These are phyloP conservation scores for Heliamphora pulchella DNA, from an alignment of 179 eudicot species.

Conservation along the genomic window DNA sequence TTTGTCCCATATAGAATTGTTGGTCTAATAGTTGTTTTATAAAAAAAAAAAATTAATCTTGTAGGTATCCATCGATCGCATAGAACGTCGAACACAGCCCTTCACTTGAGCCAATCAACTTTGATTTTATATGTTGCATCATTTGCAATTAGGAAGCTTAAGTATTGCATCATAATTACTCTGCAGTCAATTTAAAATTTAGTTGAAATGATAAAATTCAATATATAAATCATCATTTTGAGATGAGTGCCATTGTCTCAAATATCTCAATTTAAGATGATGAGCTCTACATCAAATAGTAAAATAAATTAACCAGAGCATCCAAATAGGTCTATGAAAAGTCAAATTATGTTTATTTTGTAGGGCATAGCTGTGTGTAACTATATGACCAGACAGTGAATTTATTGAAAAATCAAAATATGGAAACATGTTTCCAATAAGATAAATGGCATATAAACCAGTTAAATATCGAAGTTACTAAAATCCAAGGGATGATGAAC, in stretches of 20 bases:
- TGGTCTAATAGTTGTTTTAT: too few relatives aligned
- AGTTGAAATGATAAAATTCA: not conserved
- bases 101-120: too few relatives aligned
- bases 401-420: not conserved
- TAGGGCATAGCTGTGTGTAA: too few relatives aligned
- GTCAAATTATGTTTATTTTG: too few relatives aligned
- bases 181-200: too few relatives aligned
- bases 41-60: too few relatives aligned
- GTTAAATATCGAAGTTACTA: not conserved
- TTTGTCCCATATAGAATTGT: too few relatives aligned
- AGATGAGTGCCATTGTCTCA: not conserved
- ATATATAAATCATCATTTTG: not conserved
- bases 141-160: too few relatives aligned
- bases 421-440: not conserved
- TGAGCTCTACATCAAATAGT: not conserved
- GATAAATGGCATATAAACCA: not conserved
- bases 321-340: not conserved
- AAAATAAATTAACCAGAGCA: not conserved
- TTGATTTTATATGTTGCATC: too few relatives aligned
- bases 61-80: too few relatives aligned
- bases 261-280: not conserved
- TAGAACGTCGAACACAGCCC: too few relatives aligned
- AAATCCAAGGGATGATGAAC: not conserved
- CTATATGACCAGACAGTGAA: conserved; percentile 2
- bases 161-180: too few relatives aligned